phyloP scores from a whole-genome alignment of 805 yeast genomes.

The Saccharomycopsis amapae region DNA sequence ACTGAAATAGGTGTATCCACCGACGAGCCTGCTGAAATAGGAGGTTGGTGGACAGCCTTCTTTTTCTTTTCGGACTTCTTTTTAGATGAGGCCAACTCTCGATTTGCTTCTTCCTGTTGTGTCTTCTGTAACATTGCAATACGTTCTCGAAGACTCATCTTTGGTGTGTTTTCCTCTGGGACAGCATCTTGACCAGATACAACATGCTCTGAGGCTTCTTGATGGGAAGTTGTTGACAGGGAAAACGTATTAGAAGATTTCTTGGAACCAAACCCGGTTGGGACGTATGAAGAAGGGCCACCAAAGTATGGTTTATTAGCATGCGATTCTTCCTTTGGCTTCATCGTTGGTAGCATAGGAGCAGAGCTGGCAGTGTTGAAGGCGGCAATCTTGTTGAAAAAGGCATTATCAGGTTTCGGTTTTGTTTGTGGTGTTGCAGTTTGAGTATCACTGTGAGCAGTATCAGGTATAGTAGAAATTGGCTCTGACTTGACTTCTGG shows the following conservation, averaged over 20 bases:
- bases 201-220: background rate
- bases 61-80: constrained; percentile 46
- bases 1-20: constrained; percentile 7
- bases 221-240: constrained; percentile 33
- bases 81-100: constrained; percentile 52
- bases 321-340: constrained; percentile 40
- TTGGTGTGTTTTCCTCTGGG: constrained; percentile 42
- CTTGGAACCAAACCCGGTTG: constrained; percentile 27
- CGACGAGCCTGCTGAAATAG: background rate
- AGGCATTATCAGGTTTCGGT: constrained; percentile 25
- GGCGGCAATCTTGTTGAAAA: constrained; percentile 43
- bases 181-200: background rate
- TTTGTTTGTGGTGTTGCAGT: constrained; percentile 2
- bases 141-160: constrained; percentile 78
- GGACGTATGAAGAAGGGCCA: constrained; percentile 54
- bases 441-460: constrained; percentile 1
- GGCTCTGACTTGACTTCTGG: no score
- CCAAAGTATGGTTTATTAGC: constrained; percentile 50
- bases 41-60: background rate
- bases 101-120: constrained; percentile 73
- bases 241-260: constrained; percentile 27
- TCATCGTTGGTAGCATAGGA: constrained; percentile 34
- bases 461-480: background rate
- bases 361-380: constrained; percentile 38
- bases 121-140: constrained; percentile 76